phyloP scores from a whole-genome alignment of 345 rosid genomes.

The Eucalyptus globulus region DNA sequence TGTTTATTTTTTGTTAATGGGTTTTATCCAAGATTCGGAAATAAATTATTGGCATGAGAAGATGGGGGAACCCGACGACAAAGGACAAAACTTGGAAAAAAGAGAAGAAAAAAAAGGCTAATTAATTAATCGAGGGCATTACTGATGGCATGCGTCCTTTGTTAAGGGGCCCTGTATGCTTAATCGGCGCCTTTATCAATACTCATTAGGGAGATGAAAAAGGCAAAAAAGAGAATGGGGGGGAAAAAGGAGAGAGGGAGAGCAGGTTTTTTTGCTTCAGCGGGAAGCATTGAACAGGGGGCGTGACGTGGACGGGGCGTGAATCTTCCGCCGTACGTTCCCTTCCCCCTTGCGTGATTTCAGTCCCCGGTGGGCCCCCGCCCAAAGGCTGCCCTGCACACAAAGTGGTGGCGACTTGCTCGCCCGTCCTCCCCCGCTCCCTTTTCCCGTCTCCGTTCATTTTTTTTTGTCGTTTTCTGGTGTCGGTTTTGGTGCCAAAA shows the following conservation, averaged over 20 bases:
- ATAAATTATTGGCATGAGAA: background rate
- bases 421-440: background rate
- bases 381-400: background rate
- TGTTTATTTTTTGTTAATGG: background rate
- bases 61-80: background rate
- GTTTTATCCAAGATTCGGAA: background rate
- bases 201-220: background rate
- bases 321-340: background rate
- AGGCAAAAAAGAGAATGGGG: background rate
- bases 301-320: background rate
- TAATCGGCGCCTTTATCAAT: background rate
- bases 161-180: background rate
- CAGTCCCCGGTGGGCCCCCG: background rate
- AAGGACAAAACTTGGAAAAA: background rate
- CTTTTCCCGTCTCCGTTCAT: background rate
- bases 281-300: background rate
- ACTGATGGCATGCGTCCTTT: background rate
- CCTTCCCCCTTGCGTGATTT: background rate
- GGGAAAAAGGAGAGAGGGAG: background rate
- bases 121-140: background rate
- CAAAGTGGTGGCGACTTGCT: background rate
- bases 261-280: background rate
- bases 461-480: background rate
- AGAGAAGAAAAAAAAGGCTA: background rate
- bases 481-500: background rate